Conservation (phyloP, 2,329 filamentous ascomycete species). For the Daldinia sp. region DNA sequence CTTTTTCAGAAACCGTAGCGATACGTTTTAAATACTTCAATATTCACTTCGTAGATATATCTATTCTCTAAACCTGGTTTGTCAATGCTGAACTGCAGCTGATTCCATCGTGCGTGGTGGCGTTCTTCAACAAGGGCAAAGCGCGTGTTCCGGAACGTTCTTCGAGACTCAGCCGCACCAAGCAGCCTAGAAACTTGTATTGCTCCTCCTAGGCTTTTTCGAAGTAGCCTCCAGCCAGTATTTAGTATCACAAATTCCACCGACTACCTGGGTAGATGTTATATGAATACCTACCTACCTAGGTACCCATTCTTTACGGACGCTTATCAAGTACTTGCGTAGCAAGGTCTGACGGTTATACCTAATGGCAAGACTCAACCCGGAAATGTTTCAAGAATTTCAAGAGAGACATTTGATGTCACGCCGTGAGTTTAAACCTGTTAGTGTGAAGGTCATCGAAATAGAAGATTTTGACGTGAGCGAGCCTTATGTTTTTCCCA, state of each 20-base stretch:
- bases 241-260: too few relatives aligned
- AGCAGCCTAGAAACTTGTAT: not conserved
- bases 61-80: too few relatives aligned
- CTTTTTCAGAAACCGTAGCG: too few relatives aligned
- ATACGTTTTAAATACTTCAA: not conserved
- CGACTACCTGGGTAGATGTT: too few relatives aligned
- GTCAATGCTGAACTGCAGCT: not conserved
- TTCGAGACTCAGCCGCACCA: slow-evolving; percentile 7
- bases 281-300: too few relatives aligned
- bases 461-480: slow-evolving; percentile 4
- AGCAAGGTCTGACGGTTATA: not conserved
- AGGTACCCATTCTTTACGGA: too few relatives aligned
- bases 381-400: slow-evolving; percentile 3
- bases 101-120: not conserved
- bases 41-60: not conserved
- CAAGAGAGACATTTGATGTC: slow-evolving; percentile 8
- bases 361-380: not conserved
- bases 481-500: not conserved
- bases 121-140: not conserved
- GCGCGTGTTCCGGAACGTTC: slow-evolving; percentile 2
- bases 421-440: not conserved
- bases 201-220: not conserved
- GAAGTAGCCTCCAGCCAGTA: not conserved
- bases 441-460: slow-evolving; percentile 4
- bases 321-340: too few relatives aligned